Evolutionary conservation across 352 stramenopile genomes (phyloP).

Genomic region (Thalassiosira ordinaria): DNA sequence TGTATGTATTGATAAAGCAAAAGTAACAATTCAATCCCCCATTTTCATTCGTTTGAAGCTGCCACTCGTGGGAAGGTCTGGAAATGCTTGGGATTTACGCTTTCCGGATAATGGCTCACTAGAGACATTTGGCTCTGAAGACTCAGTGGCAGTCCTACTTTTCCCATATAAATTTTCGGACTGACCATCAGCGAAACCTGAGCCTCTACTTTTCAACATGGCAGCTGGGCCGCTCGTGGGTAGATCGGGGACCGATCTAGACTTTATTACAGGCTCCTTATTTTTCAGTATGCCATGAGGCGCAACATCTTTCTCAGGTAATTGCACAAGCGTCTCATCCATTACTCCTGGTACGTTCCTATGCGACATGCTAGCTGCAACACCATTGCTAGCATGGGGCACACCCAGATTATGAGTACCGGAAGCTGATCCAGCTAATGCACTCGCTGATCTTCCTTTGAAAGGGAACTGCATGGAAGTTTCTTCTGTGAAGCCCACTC

Average conservation of each 20-base stretch:
- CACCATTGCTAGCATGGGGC: neutral
- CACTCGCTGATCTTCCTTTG: neutral
- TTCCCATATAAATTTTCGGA: neutral
- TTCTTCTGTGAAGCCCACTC: neutral
- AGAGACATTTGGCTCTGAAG: neutral
- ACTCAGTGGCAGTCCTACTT: neutral
- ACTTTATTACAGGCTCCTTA: no score
- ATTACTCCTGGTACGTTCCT: no score
- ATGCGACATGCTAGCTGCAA: neutral
- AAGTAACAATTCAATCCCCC: neutral
- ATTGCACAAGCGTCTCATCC: no score
- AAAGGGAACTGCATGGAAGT: neutral
- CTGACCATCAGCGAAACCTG: no score
- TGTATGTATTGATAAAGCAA: neutral
- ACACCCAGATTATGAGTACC: neutral
- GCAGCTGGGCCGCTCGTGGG: neutral
- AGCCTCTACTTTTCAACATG: no score
- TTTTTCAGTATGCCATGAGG: no score
- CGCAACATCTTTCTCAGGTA: no score
- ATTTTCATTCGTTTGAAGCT: neutral
- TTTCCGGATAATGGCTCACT: neutral
- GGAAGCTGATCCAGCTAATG: neutral
- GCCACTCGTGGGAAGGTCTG: neutral
- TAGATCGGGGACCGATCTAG: neutral
- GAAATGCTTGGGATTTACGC: neutral